These are phyloP conservation scores for Nakaseomyces delphensis DNA, from an alignment of 1,139 yeast genomes.

Conservation along the genomic window DNA sequence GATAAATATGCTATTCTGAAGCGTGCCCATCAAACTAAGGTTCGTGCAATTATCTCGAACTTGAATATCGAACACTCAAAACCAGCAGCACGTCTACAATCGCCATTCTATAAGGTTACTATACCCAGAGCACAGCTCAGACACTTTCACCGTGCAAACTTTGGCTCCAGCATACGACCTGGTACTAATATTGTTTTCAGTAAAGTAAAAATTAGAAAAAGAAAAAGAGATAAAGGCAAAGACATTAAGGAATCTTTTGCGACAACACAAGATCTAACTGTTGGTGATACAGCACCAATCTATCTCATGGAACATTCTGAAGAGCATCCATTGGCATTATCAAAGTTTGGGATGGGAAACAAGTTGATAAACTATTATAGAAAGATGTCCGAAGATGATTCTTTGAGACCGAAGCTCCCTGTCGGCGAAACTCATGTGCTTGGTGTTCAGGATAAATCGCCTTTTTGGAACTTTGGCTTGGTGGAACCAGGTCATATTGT, in stretches of 20 bases:
- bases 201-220: conserved; percentile 69
- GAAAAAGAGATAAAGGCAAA: conserved; percentile 83
- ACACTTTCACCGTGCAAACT: conserved; percentile 71
- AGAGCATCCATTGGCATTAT: conserved; percentile 73
- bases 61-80: conserved; percentile 83
- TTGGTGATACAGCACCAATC: conserved; percentile 74
- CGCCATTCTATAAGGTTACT: conserved; percentile 83
- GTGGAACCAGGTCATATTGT: conserved; percentile 92
- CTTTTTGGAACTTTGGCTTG: conserved; percentile 97
- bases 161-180: conserved; percentile 53
- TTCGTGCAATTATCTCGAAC: conserved; percentile 88
- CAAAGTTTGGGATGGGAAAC: conserved; percentile 94
- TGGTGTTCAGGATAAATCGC: conserved; percentile 91
- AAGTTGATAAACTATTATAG: conserved; percentile 89
- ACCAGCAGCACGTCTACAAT: conserved; percentile 79
- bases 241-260: conserved; percentile 66
- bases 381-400: conserved; percentile 73
- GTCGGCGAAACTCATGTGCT: conserved; percentile 94
- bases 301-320: conserved; percentile 85
- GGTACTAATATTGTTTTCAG: conserved; percentile 71
- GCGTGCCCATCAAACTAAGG: conserved; percentile 82
- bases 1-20: conserved; percentile 72
- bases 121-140: conserved; percentile 63
- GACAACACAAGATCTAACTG: conserved; percentile 64
- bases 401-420: conserved; percentile 75